A percentile compares a stretch with the other conserved stretches of the same genome.
Evolutionary conservation across 441 rosid genomes (phyloP).

Genomic region (Cnidoscolus chayamansa): DNA sequence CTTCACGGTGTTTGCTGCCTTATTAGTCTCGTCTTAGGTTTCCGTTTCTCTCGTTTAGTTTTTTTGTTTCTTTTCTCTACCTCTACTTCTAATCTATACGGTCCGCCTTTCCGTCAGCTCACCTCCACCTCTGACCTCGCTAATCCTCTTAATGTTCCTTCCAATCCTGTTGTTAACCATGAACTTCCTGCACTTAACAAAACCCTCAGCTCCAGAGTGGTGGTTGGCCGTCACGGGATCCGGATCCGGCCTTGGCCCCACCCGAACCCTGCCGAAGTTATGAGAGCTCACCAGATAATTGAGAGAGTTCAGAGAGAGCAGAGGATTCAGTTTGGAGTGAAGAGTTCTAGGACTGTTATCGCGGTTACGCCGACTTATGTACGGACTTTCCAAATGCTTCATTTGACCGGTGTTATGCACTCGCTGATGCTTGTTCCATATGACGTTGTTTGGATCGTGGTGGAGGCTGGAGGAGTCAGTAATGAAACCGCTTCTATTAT

Average conservation of each 20-base stretch:
- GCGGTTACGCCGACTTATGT: conserved; percentile 92
- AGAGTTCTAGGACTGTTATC: conserved; percentile 57
- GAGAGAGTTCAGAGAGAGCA: conserved; percentile 91
- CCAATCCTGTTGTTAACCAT: conserved; percentile 14
- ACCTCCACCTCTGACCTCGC: conserved; percentile 30
- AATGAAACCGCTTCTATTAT: conserved; percentile 77
- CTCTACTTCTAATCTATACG: conserved; percentile 38
- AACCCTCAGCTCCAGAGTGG: conserved; percentile 59
- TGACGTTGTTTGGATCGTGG: conserved; percentile 88
- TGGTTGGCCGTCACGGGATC: conserved; percentile 98
- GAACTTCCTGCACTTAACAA: conserved; percentile 26
- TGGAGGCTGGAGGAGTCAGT: conserved; percentile 81
- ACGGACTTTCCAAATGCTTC: conserved; percentile 87
- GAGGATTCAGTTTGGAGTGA: conserved; percentile 66
- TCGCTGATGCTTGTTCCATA: conserved; percentile 84
- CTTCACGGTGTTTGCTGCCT: conserved; percentile 80
- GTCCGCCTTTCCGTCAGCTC: conserved; percentile 56
- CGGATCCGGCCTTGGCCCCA: conserved; percentile 99
- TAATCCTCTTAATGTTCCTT: conserved; percentile 11
- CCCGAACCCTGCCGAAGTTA: conserved; percentile 83
- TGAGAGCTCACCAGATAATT: conserved; percentile 87
- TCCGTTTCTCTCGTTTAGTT: conserved; percentile 83
- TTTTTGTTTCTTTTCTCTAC: conserved; percentile 80
- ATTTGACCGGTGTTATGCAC: conserved; percentile 91
- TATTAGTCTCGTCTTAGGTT: conserved; percentile 83